A percentile compares a stretch with the other conserved stretches of the same genome.
Evolutionary conservation across 2,329 filamentous ascomycete species (phyloP).

Genomic region (Colletotrichum lindemuthianum): DNA sequence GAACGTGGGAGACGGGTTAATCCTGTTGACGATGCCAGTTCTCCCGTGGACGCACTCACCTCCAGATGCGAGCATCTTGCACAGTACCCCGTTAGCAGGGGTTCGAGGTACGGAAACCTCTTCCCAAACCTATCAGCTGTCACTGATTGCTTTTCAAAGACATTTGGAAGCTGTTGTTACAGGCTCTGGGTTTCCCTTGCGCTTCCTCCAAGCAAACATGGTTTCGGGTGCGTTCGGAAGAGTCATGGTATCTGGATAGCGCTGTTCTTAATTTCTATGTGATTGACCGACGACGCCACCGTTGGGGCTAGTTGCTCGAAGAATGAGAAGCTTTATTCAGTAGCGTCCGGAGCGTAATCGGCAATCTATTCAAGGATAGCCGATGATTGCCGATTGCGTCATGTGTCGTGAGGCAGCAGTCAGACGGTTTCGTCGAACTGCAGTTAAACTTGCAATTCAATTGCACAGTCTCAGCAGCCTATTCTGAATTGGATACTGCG

Average conservation of each 20-base stretch:
- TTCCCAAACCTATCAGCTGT: constrained; percentile 38
- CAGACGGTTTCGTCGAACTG: neutral
- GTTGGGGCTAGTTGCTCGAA: too few species aligned
- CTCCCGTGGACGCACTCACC: constrained; percentile 31
- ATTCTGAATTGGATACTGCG: too few species aligned
- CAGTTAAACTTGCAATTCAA: neutral
- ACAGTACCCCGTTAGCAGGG: constrained; percentile 41
- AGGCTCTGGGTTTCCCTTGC: constrained; percentile 43
- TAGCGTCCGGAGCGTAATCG: neutral
- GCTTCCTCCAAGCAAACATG: constrained; percentile 50
- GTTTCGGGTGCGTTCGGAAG: constrained; percentile 35
- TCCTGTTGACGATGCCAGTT: neutral
- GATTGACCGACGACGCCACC: neutral
- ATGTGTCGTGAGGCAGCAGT: too few species aligned
- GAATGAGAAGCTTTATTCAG: too few species aligned
- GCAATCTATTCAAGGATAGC: constrained; percentile 2
- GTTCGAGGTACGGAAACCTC: constrained; percentile 42
- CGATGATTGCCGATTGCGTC: constrained; percentile 4
- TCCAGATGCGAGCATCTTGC: constrained; percentile 48
- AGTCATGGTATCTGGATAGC: constrained; percentile 19
- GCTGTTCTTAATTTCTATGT: neutral
- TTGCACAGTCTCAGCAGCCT: too few species aligned
- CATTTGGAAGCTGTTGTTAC: constrained; percentile 25
- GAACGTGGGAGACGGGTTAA: neutral
- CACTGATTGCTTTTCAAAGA: neutral